Conservation (phyloP, 139 green algal species). For the Volvox reticuliferus region DNA sequence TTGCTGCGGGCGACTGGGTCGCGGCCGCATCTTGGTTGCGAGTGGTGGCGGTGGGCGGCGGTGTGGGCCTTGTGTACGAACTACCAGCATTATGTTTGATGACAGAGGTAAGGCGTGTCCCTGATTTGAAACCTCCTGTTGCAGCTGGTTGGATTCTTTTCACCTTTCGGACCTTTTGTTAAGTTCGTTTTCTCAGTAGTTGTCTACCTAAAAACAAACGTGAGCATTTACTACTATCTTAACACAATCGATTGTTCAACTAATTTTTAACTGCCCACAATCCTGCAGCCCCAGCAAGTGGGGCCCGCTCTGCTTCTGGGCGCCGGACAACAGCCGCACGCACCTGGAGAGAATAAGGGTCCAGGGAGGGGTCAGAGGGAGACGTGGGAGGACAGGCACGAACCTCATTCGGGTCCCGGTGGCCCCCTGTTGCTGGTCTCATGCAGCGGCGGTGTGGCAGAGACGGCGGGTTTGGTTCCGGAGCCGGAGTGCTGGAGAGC, state of each 20-base stretch:
- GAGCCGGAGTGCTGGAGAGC: background rate
- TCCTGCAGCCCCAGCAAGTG: background rate
- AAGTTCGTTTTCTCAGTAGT: too few relatives aligned
- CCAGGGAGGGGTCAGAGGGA: background rate
- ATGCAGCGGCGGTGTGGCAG: background rate
- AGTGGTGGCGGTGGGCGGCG: conserved; percentile 18
- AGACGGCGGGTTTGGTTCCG: background rate
- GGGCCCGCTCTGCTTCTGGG: background rate
- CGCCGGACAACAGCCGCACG: too few relatives aligned
- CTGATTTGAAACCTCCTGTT: too few relatives aligned
- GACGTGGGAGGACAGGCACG: too few relatives aligned
- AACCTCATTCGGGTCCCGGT: background rate
- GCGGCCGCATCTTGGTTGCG: background rate
- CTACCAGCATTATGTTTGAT: background rate
- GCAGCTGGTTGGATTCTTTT: too few relatives aligned
- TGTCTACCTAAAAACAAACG: too few relatives aligned
- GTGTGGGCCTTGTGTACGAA: background rate
- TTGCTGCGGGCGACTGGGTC: background rate
- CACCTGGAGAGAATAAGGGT: background rate
- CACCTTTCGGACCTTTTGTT: too few relatives aligned
- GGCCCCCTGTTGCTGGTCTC: background rate
- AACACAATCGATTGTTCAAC: background rate
- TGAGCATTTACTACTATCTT: too few relatives aligned
- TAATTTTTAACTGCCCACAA: background rate
- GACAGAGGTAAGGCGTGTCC: conserved; percentile 1